These are phyloP conservation scores for Mycena galericulata DNA, from an alignment of 768 basidiomycete species.

Conservation along the genomic window DNA sequence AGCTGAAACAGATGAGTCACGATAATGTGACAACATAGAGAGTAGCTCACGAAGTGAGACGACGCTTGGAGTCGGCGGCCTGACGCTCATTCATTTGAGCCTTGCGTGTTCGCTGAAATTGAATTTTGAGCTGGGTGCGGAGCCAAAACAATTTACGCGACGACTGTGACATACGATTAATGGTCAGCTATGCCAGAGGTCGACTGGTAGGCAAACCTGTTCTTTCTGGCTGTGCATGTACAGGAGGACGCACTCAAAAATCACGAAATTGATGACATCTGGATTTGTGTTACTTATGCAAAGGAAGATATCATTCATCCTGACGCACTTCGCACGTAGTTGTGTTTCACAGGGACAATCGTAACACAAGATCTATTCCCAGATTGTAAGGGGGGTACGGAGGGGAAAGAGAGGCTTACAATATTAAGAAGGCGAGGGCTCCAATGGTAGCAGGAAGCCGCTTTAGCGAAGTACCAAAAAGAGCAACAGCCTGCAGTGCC, in stretches of 20 bases:
- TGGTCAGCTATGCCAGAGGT: not conserved
- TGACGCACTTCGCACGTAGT: not conserved
- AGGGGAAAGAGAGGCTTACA: conserved; percentile 41
- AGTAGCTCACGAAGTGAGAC: conserved; percentile 43
- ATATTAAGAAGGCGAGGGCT: conserved; percentile 48
- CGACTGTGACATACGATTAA: conserved; percentile 35
- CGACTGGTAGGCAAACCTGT: conserved; percentile 36
- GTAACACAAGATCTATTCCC: conserved; percentile 19
- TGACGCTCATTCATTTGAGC: conserved; percentile 67
- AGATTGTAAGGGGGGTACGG: not conserved
- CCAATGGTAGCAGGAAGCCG: conserved; percentile 57
- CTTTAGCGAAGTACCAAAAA: conserved; percentile 46
- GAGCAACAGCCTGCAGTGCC: conserved; percentile 44
- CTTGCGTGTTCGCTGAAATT: conserved; percentile 49
- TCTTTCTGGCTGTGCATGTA: conserved; percentile 59
- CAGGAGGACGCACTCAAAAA: conserved; percentile 70
- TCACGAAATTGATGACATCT: conserved; percentile 61
- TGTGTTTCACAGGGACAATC: conserved; percentile 18
- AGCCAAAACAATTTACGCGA: conserved; percentile 62
- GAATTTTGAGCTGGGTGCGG: conserved; percentile 64
- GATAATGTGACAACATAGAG: conserved; percentile 47
- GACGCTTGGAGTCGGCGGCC: conserved; percentile 55
- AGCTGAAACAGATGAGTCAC: no score
- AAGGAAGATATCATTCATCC: not conserved
- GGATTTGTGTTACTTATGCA: not conserved